A percentile compares a stretch with the other conserved stretches of the same genome.
phyloP scores from a whole-genome alignment of 176 grass and related monocot genomes.

The Guadua angustifolia region DNA sequence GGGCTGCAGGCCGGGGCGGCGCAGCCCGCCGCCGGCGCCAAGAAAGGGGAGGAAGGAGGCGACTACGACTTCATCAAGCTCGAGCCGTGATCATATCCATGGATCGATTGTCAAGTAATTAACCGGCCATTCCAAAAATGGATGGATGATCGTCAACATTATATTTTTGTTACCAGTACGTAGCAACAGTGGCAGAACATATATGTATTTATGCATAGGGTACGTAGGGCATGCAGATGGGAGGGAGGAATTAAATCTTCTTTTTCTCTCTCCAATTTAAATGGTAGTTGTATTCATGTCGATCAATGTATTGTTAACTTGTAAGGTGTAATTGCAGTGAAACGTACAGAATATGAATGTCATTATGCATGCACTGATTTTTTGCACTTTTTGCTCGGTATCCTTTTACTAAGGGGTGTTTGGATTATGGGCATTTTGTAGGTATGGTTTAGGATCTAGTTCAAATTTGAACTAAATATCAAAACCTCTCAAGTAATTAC shows the following conservation, averaged over 20 bases:
- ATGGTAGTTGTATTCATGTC: not conserved
- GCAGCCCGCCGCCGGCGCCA: not conserved
- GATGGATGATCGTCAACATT: not conserved
- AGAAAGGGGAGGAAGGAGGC: not conserved
- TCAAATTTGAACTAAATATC: too few species aligned
- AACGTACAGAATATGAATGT: not conserved
- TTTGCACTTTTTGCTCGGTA: too few species aligned
- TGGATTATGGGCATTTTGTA: too few species aligned
- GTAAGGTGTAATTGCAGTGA: not conserved
- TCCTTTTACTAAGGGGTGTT: too few species aligned
- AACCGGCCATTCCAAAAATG: not conserved
- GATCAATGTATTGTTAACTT: not conserved
- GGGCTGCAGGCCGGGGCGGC: not conserved
- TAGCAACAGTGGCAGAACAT: not conserved
- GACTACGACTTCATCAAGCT: not conserved
- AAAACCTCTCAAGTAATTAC: too few species aligned
- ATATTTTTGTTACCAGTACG: not conserved
- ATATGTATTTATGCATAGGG: not conserved
- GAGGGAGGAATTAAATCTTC: not conserved
- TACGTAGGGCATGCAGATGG: not conserved
- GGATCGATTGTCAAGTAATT: not conserved
- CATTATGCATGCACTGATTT: too few species aligned
- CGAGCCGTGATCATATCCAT: not conserved
- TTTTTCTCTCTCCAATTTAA: not conserved
- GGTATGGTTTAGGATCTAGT: too few species aligned